phyloP scores from a whole-genome alignment of 805 yeast species.

The Tetrapisispora fleetii region DNA sequence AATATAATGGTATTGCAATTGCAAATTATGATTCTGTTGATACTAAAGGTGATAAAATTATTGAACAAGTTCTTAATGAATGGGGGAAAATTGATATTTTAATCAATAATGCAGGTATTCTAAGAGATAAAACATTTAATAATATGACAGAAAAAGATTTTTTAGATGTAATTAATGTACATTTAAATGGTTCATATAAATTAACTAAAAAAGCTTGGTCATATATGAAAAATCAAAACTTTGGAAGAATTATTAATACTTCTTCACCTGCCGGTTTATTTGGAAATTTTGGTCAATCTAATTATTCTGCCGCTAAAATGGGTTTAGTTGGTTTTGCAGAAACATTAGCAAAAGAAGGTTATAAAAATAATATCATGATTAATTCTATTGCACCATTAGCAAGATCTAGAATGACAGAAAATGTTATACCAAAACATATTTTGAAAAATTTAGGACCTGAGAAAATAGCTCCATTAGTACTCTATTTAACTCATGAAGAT shows the following conservation, averaged over 20 bases:
- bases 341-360: conserved; percentile 92
- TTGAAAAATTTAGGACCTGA: conserved; percentile 76
- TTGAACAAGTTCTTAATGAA: conserved; percentile 73
- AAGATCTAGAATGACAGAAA: conserved; percentile 92
- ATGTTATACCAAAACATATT: conserved; percentile 74
- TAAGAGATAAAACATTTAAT: conserved; percentile 78
- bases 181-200: conserved; percentile 79
- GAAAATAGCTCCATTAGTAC: conserved; percentile 84
- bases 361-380: conserved; percentile 67
- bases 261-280: conserved; percentile 94
- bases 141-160: conserved; percentile 80
- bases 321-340: conserved; percentile 88
- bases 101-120: conserved; percentile 90
- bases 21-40: conserved; percentile 89
- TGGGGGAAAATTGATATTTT: conserved; percentile 85
- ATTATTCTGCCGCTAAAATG: conserved; percentile 87
- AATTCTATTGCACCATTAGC: conserved; percentile 93
- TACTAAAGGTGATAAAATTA: conserved; percentile 71
- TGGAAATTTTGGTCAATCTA: conserved; percentile 95
- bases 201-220: conserved; percentile 91
- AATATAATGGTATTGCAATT: conserved; percentile 75
- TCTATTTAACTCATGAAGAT: conserved; percentile 63
- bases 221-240: conserved; percentile 69
- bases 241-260: conserved; percentile 87
- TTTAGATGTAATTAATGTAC: conserved; percentile 73